Evolutionary conservation across 1,284 basidiomycete genomes (phyloP), one percentile per base, ranked within the genome.

Genomic region (Fomitopsis pinicola): DNA sequence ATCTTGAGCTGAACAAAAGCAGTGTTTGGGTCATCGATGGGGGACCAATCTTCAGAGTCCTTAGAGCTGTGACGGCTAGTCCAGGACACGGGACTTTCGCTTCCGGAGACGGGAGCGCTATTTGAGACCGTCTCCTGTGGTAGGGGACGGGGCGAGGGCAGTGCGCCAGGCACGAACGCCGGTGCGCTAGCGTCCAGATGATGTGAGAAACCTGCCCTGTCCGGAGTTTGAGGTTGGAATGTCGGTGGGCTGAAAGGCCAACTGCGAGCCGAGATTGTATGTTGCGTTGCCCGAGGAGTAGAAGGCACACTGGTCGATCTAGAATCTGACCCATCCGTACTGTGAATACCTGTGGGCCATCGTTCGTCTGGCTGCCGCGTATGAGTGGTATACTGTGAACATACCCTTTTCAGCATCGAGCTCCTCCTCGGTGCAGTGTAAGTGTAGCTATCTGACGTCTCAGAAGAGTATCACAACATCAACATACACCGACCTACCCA

Each of bases 1-100:
- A 88, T 68, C 68, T 83, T 88, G 45, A 88, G 71, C 48, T 78
- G 80, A 45, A 86, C 84, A 71, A 92, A 91, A 63, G 85, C 79
- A 42, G 79, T 63, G 62, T 83, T 86, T 1, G 87, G 87, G 59
- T 91, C 85, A 8, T 85, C 84, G 22, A 79, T 78, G 52, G 72
- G 69, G 44, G 73, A 70, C 62, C 72, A 70, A 19, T 60, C 59
- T 14, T 72, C 70, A 19, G 75, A 74, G 40, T 66, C 64, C 15
- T 64, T 65, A 35, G 61, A 60, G 22, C 57, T 59, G 57, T 63
- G 26, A 38, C 57, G 52, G 46, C 59, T 56, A 12, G 48, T 42
- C 5, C 59, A 59, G 17, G 62, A 52, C 1, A 62, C 59, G 2
- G 63, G 62, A 0, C 61, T 62, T 15, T 45, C 26, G 17, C 50